Conservation (phyloP, 768 basidiomycete genomes). For the Auriscalpium orientale region DNA sequence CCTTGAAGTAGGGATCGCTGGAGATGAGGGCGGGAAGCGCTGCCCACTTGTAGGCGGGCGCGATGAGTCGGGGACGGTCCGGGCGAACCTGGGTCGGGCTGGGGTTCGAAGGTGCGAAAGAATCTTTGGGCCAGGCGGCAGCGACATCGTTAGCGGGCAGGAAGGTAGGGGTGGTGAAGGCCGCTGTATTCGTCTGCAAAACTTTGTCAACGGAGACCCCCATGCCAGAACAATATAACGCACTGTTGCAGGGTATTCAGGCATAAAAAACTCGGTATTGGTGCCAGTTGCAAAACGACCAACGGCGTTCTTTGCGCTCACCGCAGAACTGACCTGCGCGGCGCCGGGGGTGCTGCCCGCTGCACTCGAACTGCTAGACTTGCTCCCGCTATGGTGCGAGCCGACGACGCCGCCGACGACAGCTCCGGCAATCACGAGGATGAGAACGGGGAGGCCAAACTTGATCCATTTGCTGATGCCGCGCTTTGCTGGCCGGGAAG, state of each 20-base stretch:
- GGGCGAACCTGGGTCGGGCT: conserved; percentile 52
- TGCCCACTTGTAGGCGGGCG: conserved; percentile 87
- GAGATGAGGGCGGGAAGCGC: conserved; percentile 71
- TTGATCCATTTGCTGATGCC: conserved; percentile 66
- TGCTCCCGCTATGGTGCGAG: conserved; percentile 37
- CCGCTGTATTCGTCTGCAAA: conserved; percentile 64
- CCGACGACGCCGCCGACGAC: conserved; percentile 80
- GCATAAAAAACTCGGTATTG: conserved; percentile 70
- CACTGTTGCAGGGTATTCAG: conserved; percentile 84
- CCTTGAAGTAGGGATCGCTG: conserved; percentile 75
- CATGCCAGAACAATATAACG: conserved; percentile 26
- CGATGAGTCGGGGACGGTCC: conserved; percentile 87
- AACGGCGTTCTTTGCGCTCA: conserved; percentile 49
- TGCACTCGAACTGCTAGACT: conserved; percentile 18
- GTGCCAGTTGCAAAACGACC: conserved; percentile 75
- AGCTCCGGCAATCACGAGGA: conserved; percentile 58
- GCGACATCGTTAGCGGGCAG: conserved; percentile 41
- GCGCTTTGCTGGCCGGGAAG: conserved; percentile 38
- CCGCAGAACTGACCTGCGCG: conserved; percentile 47
- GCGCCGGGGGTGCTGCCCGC: conserved; percentile 18
- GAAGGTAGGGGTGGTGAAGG: conserved; percentile 68
- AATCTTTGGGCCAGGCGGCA: conserved; percentile 73
- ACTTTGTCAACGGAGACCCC: background rate
- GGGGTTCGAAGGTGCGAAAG: conserved; percentile 62
- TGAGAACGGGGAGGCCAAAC: conserved; percentile 58